Conservation (phyloP, 257 asterid genomes). For the Paraleonurus japonicus region DNA sequence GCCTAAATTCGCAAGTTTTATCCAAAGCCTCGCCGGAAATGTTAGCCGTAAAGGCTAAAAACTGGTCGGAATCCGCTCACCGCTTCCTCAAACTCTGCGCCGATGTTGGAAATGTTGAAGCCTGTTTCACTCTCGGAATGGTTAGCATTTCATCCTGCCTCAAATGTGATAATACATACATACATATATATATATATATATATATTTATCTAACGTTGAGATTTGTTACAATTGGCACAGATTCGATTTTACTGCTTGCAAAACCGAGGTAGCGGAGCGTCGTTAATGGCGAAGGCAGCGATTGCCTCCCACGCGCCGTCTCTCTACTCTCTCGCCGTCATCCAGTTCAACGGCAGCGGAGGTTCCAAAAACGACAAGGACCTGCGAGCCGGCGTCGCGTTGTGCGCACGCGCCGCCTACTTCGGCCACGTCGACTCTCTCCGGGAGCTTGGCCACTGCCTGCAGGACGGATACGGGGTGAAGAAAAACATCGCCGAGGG, state of each 20-base stretch:
- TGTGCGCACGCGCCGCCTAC: slow-evolving; percentile 85
- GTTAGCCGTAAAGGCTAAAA: slow-evolving; percentile 54
- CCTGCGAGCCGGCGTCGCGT: slow-evolving; percentile 77
- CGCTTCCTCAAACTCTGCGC: slow-evolving; percentile 77
- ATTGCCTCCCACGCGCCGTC: slow-evolving; percentile 79
- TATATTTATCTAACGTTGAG: neutral
- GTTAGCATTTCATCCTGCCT: slow-evolving; percentile 33
- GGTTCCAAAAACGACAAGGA: slow-evolving; percentile 81
- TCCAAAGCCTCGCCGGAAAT: slow-evolving; percentile 56
- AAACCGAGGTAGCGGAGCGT: slow-evolving; percentile 74
- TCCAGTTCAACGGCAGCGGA: slow-evolving; percentile 95
- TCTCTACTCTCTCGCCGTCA: slow-evolving; percentile 74
- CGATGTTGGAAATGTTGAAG: slow-evolving; percentile 73
- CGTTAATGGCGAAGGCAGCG: slow-evolving; percentile 94
- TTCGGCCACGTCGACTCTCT: slow-evolving; percentile 88
- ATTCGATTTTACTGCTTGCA: slow-evolving; percentile 83
- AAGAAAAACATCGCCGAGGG: slow-evolving; percentile 78
- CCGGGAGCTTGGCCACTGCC: slow-evolving; percentile 98
- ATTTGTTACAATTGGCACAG: slow-evolving; percentile 37
- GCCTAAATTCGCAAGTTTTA: slow-evolving; percentile 50
- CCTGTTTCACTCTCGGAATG: slow-evolving; percentile 83
- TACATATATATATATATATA: neutral
- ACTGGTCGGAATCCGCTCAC: slow-evolving; percentile 82
- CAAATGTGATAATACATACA: neutral
- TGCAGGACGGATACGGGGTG: slow-evolving; percentile 92